Conservation (phyloP, 2,329 filamentous ascomycete species). For the Xylaria sp. region DNA sequence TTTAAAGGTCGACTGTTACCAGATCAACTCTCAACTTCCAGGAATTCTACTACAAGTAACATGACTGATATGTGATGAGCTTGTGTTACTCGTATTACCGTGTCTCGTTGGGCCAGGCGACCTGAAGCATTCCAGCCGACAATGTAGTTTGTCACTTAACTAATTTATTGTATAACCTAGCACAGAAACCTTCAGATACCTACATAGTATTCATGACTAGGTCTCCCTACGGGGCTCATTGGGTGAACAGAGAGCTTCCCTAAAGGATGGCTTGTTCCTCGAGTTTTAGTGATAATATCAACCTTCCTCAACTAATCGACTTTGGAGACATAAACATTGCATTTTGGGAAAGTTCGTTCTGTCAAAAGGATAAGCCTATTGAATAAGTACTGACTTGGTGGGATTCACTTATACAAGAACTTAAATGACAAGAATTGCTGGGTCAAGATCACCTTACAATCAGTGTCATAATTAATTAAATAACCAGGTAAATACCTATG, state of each 20-base stretch:
- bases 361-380: no score
- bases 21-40: slow-evolving; percentile 29
- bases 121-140: slow-evolving; percentile 26
- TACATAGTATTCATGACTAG: no score
- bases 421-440: neutral
- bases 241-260: no score
- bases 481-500: no score
- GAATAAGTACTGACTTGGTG: no score
- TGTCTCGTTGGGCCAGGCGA: slow-evolving; percentile 24
- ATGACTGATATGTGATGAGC: slow-evolving; percentile 18
- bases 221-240: no score
- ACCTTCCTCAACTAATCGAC: neutral
- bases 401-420: neutral
- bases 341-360: neutral
- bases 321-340: neutral
- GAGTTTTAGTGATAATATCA: neutral
- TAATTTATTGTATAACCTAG: no score
- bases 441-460: no score
- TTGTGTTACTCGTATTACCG: neutral
- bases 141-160: slow-evolving; percentile 18
- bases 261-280: no score
- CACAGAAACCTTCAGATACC: no score
- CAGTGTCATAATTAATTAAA: no score
- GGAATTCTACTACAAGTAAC: slow-evolving; percentile 33
- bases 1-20: slow-evolving; percentile 32